A percentile compares a stretch with the other conserved stretches of the same genome.
Conservation (phyloP, 2,329 filamentous ascomycete species). For the Ophidiomyces ophidiicola region DNA sequence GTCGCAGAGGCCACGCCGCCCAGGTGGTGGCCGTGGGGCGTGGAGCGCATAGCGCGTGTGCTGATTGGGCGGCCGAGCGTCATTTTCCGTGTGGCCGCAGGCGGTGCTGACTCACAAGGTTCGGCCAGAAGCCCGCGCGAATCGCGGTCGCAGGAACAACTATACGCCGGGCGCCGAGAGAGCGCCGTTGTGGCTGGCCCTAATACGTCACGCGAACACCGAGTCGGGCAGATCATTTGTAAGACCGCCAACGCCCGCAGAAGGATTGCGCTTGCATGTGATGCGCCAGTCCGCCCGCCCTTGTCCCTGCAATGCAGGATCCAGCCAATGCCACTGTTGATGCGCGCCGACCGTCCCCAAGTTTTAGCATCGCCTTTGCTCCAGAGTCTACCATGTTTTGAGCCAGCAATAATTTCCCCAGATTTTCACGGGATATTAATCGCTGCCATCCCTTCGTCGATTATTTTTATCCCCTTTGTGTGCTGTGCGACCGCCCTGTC, state of each 20-base stretch:
- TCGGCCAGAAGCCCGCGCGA: background rate
- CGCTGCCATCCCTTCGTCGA: background rate
- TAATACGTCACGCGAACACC: constrained; percentile 10
- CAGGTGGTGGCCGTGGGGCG: background rate
- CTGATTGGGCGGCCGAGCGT: background rate
- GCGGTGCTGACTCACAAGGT: background rate
- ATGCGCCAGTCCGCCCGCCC: background rate
- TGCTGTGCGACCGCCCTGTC: background rate
- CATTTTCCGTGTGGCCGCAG: constrained; percentile 4
- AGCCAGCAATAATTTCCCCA: constrained; percentile 11
- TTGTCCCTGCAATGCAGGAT: constrained; percentile 7
- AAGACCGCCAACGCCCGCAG: background rate
- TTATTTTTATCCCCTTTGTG: background rate
- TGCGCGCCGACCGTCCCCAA: background rate
- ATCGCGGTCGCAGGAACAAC: background rate
- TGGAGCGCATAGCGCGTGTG: constrained; percentile 1
- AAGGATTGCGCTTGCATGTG: constrained; percentile 4
- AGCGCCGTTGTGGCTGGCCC: background rate
- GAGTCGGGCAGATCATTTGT: background rate
- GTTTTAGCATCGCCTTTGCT: constrained; percentile 3
- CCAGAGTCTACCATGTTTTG: constrained; percentile 10
- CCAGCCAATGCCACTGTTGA: constrained; percentile 4
- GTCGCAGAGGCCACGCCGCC: background rate
- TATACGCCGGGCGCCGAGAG: background rate
- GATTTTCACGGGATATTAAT: constrained; percentile 5